Conservation (phyloP, 1,284 basidiomycete genomes). For the Sporisorium exsertum region DNA sequence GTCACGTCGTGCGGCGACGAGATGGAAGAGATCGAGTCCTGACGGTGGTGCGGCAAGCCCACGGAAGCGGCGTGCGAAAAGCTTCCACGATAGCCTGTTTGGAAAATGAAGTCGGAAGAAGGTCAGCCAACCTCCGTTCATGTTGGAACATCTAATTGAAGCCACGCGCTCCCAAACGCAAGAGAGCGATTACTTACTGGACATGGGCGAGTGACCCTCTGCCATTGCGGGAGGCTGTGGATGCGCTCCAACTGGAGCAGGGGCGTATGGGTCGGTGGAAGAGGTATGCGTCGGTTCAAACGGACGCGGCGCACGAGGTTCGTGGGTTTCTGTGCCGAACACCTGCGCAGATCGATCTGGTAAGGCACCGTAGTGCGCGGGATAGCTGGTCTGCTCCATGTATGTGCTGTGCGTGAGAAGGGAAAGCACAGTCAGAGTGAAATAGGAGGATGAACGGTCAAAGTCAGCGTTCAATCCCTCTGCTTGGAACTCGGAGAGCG, state of each 20-base stretch:
- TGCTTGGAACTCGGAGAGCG: neutral
- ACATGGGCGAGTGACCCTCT: slow-evolving; percentile 45
- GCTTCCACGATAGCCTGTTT: slow-evolving; percentile 45
- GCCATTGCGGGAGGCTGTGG: slow-evolving; percentile 32
- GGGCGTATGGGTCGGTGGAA: slow-evolving; percentile 32
- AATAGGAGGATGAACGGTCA: no score
- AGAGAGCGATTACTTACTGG: slow-evolving; percentile 24
- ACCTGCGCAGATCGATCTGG: slow-evolving; percentile 42
- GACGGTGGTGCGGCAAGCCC: slow-evolving; percentile 47
- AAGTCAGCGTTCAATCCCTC: neutral
- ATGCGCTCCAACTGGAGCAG: slow-evolving; percentile 26
- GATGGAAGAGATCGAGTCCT: slow-evolving; percentile 49
- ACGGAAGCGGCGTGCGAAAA: slow-evolving; percentile 42
- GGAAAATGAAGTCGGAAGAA: neutral
- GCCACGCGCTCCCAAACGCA: neutral
- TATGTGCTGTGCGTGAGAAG: slow-evolving; percentile 26
- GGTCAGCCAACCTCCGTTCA: neutral
- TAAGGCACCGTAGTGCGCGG: slow-evolving; percentile 40
- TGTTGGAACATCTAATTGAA: neutral
- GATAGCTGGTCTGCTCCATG: slow-evolving; percentile 46
- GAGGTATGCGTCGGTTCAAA: slow-evolving; percentile 36
- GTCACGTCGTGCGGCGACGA: slow-evolving; percentile 50
- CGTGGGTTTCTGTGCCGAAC: slow-evolving; percentile 40
- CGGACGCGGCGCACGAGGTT: slow-evolving; percentile 47
- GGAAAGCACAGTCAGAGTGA: neutral